Evolutionary conservation across 352 stramenopile species (phyloP).

Genomic region (Thraustotheca clavata): DNA sequence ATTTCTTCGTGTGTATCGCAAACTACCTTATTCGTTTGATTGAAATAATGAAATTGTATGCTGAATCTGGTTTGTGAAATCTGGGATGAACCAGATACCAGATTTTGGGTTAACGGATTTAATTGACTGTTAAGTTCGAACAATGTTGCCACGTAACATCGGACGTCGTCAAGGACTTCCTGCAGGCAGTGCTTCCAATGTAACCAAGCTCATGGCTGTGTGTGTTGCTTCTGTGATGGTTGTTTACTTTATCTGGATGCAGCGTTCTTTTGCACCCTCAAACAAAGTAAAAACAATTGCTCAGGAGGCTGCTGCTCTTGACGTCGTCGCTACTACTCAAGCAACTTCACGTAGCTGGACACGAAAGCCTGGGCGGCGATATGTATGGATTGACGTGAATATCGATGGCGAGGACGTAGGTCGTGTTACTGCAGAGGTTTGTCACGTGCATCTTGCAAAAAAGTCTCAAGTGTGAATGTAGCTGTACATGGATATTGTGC

Average conservation of each 20-base stretch:
- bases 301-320: not conserved
- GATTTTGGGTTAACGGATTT: no score
- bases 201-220: conserved; percentile 11
- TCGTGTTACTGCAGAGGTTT: conserved; percentile 62
- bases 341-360: conserved; percentile 25
- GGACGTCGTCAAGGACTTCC: not conserved
- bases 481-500: conserved; percentile 92
- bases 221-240: conserved; percentile 7
- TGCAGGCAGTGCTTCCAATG: not conserved
- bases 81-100: no score
- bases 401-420: conserved; percentile 67
- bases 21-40: no score
- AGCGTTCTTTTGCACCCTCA: not conserved
- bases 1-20: no score
- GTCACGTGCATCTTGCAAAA: not conserved
- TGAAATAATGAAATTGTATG: no score
- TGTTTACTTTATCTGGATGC: conserved; percentile 20
- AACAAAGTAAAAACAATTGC: no score
- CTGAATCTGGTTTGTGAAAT: no score
- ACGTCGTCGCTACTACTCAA: not conserved
- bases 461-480: conserved; percentile 33
- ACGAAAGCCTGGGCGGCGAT: conserved; percentile 60
- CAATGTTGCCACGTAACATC: not conserved
- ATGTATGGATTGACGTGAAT: conserved; percentile 79
- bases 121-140: not conserved